A percentile compares a stretch with the other conserved stretches of the same genome.
Conservation (phyloP, 1,139 yeast species). For the Candida albicans region DNA sequence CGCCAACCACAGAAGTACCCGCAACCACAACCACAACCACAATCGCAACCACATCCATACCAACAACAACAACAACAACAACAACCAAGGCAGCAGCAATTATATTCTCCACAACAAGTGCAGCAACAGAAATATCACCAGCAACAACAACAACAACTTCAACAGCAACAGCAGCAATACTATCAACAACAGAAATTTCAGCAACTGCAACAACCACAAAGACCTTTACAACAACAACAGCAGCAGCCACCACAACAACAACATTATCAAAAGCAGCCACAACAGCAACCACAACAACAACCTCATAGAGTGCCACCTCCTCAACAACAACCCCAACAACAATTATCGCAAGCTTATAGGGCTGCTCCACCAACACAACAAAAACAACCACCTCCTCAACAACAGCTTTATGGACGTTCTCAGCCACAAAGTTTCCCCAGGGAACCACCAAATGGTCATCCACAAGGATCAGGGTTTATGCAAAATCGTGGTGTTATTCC, state of each 20-base stretch:
- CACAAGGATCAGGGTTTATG: neutral
- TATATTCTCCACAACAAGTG: slow-evolving; percentile 2
- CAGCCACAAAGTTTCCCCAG: slow-evolving; percentile 15
- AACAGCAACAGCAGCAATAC: slow-evolving; percentile 8
- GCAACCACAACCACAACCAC: slow-evolving; percentile 5
- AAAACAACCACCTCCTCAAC: slow-evolving; percentile 12
- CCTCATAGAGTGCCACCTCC: slow-evolving; percentile 10
- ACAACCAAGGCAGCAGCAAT: slow-evolving; percentile 3
- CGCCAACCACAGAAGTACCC: slow-evolving; percentile 1
- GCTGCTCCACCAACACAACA: neutral
- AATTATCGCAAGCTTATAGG: slow-evolving; percentile 4
- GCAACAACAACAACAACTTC: slow-evolving; percentile 10
- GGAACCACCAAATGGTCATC: slow-evolving; percentile 2
- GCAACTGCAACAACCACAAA: neutral
- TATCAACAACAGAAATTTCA: slow-evolving; percentile 6
- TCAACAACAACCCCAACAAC: slow-evolving; percentile 9
- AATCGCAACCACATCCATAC: slow-evolving; percentile 5
- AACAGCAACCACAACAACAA: slow-evolving; percentile 7
- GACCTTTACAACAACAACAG: slow-evolving; percentile 7
- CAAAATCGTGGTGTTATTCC: slow-evolving; percentile 4
- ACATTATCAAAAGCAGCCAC: slow-evolving; percentile 10
- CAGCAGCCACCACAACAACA: slow-evolving; percentile 9
- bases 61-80: slow-evolving; percentile 20
- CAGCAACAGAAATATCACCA: slow-evolving; percentile 7
- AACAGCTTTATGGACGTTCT: slow-evolving; percentile 9